Evolutionary conservation across 352 stramenopile genomes (phyloP).

Genomic region (Pythium rhizo-oryzae): DNA sequence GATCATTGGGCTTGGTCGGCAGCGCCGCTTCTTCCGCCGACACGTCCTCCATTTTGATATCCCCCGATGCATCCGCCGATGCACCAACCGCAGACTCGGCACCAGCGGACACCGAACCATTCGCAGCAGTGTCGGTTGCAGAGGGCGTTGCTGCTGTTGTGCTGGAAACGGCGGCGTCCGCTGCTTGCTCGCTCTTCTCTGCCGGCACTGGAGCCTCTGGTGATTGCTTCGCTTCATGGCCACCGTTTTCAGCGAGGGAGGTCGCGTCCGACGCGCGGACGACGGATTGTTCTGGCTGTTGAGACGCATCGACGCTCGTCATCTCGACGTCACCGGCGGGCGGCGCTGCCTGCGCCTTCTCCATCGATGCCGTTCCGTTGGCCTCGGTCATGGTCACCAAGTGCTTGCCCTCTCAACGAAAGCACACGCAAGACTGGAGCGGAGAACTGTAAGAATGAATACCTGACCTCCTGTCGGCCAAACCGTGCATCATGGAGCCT

Average conservation of each 20-base stretch:
- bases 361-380: neutral
- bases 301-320: neutral
- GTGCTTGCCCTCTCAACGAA: neutral
- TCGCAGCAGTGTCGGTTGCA: neutral
- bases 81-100: too few relatives aligned
- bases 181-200: neutral
- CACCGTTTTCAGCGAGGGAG: conserved; percentile 5
- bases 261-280: neutral
- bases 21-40: neutral
- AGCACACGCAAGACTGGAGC: neutral
- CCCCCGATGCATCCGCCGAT: neutral
- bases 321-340: conserved; percentile 21
- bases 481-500: too few relatives aligned
- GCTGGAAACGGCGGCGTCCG: neutral
- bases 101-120: too few relatives aligned
- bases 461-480: neutral
- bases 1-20: neutral
- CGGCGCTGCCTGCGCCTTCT: neutral
- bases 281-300: neutral
- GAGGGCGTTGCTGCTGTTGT: neutral
- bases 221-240: conserved; percentile 1
- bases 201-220: neutral
- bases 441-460: neutral
- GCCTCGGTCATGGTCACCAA: conserved; percentile 20
- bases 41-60: conserved; percentile 14